Evolutionary conservation across 225 moss, liverwort and hornwort species (phyloP), one percentile per base, ranked within the genome.

Genomic region (Sphagnum tenellum): DNA sequence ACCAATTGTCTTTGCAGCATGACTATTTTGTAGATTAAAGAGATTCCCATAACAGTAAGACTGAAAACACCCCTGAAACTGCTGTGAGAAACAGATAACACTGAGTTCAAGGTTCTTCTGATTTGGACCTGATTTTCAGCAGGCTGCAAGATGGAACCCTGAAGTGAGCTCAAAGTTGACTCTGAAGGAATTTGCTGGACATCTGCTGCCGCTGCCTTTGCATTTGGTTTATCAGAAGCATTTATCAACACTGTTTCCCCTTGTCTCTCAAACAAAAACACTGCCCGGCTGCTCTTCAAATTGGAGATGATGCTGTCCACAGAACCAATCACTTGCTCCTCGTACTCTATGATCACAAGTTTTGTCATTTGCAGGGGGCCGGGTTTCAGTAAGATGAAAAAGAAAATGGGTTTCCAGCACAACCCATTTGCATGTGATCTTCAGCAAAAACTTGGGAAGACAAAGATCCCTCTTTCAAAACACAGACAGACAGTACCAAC

Each of bases 191-290:
- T 61, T 9, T 76, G 67, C 57, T 79, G 72, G 11, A 50, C 50
- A 46, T n/a, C 49, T 12, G 52, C 4, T 9, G 65, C 70, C 45
- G 66, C 54, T 49, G 64, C 60, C 0, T 58, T 4, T 76, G 66
- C 64, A 63, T 69, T 49, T 75, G 73, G 55, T 70, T 82, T 64
- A 56, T 55, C 7, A 60, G 29, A 82, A 3, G 83, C 61, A 49
- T 79, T 78, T 66, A 96, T 66, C 8, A 90, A 59, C 46, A 85
- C 75, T 59, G 70, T 69, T 66, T 82, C 83, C 67, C 72, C 73
- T 44, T 77, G 80, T 46, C 91, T 91, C 73, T 84, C 83, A 66
- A 75, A 86, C 77, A 81, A 54, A 66, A 90, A 80, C 5, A 79
- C 68, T 59, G 77, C 69, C 65, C 87, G 80, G 50, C 69, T 75